Evolutionary conservation across 2,329 filamentous ascomycete species (phyloP).

Genomic region (Exserohilum rostratum): DNA sequence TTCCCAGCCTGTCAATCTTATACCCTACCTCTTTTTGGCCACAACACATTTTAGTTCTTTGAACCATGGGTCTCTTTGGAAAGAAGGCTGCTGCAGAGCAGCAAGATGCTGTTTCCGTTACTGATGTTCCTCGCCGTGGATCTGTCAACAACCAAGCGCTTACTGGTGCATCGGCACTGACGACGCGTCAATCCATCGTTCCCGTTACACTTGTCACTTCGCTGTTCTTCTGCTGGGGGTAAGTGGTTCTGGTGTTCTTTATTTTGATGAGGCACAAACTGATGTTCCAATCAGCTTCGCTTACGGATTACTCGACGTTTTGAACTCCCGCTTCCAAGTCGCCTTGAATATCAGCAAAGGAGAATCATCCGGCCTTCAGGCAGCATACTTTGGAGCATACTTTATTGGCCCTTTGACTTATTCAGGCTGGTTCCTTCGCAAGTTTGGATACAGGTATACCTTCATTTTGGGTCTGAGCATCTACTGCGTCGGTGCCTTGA

Average conservation of each 20-base stretch:
- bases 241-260: not conserved
- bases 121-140: constrained; percentile 45
- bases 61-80: constrained; percentile 37
- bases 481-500: constrained; percentile 73
- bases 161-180: constrained; percentile 49
- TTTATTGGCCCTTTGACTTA: constrained; percentile 61
- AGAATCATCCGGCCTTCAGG: constrained; percentile 67
- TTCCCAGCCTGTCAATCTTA: constrained; percentile 2
- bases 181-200: constrained; percentile 55
- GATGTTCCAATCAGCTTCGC: constrained; percentile 39
- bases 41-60: too few relatives aligned
- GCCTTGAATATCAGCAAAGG: constrained; percentile 55
- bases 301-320: constrained; percentile 53
- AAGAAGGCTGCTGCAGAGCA: constrained; percentile 40
- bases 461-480: constrained; percentile 76
- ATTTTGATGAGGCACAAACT: not conserved
- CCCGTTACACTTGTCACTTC: constrained; percentile 56
- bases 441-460: constrained; percentile 78
- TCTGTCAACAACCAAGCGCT: constrained; percentile 43
- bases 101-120: constrained; percentile 44
- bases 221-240: constrained; percentile 60
- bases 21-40: not conserved
- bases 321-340: constrained; percentile 54
- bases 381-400: constrained; percentile 67
- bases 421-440: constrained; percentile 67